Base-by-base conservation (phyloP, 495 filamentous ascomycete genomes). In the Aspergillus sparsus region DNA sequence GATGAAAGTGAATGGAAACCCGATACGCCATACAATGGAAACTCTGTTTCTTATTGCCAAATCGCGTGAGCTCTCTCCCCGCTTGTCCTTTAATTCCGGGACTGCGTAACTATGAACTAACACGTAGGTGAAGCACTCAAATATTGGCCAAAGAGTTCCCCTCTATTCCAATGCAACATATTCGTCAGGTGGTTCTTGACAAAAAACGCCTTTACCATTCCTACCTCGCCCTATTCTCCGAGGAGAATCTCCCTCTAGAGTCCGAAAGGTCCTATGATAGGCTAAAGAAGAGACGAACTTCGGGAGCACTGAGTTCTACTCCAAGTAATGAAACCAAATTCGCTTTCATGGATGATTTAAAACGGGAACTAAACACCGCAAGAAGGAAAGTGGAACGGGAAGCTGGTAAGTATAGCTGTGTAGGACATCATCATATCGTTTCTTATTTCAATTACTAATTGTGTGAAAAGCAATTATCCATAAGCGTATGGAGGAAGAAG, bases 401-500 rank as follows among this genome's bases (percentile, higher is more conserved):
- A 49, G 59, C 53, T 21, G 49, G 61, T 62, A 39, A 57, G 61
- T 49, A n/a, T 3, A 12, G n/a, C 27, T 33, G 21, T 27, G 21
- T 27, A 27, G 3, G 21, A 18, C 18, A 11, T 6, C 45, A 32
- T 16, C 16, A 42, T 36, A n/a, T 54, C 3, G 10, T 35, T 32
- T 8, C 13, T 21, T 37, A 11, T 21, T 13, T 36, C 13, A 27
- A 31, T 33, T 39, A 58, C 13, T 50, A 16, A 34, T 51, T 1
- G 0, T 27, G 10, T 13, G 6, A 55, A 60, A 21, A 68, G 57
- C 21, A 10, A 16, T 51, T 46, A 13, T 57, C 15, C 60, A 50
- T 7, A 58, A 68, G 53, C 65, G 71, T 6, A 75, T 73, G 8
- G 77, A 84, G 44, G 67, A 77, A 58, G 68, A 77, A 18, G 82